These are phyloP conservation scores for Microdochium nivale DNA, from an alignment of 2,329 filamentous ascomycete genomes.

Conservation along the genomic window DNA sequence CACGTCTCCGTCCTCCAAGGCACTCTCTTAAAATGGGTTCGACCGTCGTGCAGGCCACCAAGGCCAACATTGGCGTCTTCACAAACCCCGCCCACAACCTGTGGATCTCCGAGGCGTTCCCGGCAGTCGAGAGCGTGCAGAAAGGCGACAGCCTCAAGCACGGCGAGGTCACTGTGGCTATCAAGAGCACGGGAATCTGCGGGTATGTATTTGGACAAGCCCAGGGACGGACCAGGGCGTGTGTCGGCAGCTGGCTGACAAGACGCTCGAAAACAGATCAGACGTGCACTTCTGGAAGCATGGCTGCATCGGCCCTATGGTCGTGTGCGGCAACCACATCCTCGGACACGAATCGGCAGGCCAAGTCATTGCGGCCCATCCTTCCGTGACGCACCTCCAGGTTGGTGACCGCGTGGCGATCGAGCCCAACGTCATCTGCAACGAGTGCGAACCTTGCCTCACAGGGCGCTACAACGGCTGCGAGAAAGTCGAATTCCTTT, in stretches of 20 bases:
- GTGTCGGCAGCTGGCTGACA: neutral
- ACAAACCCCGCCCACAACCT: conserved; percentile 89
- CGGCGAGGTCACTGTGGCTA: conserved; percentile 79
- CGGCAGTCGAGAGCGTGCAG: conserved; percentile 65
- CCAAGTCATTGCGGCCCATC: conserved; percentile 70
- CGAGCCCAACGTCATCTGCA: conserved; percentile 91
- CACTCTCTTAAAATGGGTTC: neutral
- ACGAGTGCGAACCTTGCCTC: conserved; percentile 81
- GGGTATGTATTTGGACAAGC: conserved; percentile 46
- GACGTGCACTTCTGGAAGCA: conserved; percentile 98
- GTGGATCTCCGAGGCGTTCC: conserved; percentile 75
- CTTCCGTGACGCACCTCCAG: conserved; percentile 69
- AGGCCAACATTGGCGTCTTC: conserved; percentile 91
- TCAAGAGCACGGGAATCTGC: conserved; percentile 95
- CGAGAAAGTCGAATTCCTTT: conserved; percentile 76
- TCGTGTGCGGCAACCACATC: conserved; percentile 81
- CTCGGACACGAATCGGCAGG: conserved; percentile 92
- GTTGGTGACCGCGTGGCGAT: conserved; percentile 87
- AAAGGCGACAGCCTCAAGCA: conserved; percentile 60
- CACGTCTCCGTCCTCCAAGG: neutral
- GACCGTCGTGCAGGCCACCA: conserved; percentile 39
- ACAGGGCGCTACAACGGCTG: conserved; percentile 95
- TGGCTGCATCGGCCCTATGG: conserved; percentile 92
- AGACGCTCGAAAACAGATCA: conserved; percentile 44
- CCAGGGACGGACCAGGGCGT: too few relatives aligned